Percentiles rank a stretch among this genome's conserved stretches.
Conservation (phyloP, 192 early-diverging fungal genomes). For the Allomyces macrogynus region DNA sequence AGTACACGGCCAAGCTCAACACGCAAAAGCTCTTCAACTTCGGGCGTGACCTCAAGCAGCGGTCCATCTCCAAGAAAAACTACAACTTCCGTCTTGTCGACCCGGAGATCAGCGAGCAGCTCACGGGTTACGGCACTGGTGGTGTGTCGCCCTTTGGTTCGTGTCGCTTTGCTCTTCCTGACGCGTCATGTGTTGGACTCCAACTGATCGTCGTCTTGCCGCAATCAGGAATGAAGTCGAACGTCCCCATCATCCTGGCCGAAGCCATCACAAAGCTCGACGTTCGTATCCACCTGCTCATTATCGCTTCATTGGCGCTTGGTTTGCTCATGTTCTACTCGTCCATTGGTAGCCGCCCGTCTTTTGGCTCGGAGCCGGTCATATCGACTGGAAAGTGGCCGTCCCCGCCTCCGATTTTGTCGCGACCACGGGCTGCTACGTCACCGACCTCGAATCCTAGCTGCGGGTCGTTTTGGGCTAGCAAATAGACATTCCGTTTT, state of each 20-base stretch:
- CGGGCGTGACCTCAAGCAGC: constrained; percentile 27
- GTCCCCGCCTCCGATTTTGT: constrained; percentile 42
- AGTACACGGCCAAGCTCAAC: constrained; percentile 31
- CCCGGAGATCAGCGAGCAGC: constrained; percentile 27
- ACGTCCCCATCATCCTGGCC: constrained; percentile 47
- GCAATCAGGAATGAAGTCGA: constrained; percentile 20
- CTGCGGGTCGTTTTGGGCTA: too few relatives aligned
- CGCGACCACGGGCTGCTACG: constrained; percentile 9
- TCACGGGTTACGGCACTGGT: constrained; percentile 54
- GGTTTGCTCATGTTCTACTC: background rate
- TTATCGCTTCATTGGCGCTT: background rate
- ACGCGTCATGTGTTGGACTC: background rate
- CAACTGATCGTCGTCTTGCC: background rate
- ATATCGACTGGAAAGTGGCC: constrained; percentile 69
- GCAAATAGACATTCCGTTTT: too few relatives aligned
- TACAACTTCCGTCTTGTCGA: constrained; percentile 61
- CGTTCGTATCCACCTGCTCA: constrained; percentile 9
- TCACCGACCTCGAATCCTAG: background rate
- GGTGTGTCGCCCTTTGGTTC: constrained; percentile 46
- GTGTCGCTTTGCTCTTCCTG: background rate
- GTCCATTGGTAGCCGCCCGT: constrained; percentile 26
- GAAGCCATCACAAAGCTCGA: constrained; percentile 34
- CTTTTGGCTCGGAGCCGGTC: constrained; percentile 58
- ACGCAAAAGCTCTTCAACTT: constrained; percentile 40
- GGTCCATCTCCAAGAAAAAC: constrained; percentile 38